Percentiles rank a stretch among this genome's conserved stretches.
Evolutionary conservation across 768 basidiomycete genomes (phyloP).

Genomic region (Tulasnella sp.): DNA sequence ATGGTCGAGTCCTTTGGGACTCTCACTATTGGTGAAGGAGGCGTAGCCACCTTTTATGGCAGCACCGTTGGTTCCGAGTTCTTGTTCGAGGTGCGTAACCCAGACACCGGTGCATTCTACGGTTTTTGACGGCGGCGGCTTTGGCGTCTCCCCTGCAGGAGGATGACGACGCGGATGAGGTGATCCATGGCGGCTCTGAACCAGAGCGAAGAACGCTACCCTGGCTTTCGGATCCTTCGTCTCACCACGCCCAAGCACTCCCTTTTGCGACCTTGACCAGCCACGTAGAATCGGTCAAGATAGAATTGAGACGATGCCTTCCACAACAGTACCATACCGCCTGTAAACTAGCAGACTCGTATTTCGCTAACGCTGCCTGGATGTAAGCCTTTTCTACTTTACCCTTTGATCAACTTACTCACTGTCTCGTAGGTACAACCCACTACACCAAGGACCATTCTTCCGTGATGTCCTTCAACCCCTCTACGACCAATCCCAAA

Average conservation of each 20-base stretch:
- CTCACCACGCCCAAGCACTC: conserved; percentile 11
- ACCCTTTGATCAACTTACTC: neutral
- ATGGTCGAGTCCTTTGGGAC: conserved; percentile 18
- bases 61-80: conserved; percentile 18
- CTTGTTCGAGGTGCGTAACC: conserved; percentile 15
- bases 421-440: conserved; percentile 15
- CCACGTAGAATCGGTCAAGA: conserved; percentile 11
- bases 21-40: conserved; percentile 16
- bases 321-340: too few relatives aligned
- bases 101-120: neutral
- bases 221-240: conserved; percentile 1
- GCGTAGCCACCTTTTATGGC: conserved; percentile 18
- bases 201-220: neutral
- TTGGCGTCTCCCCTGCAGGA: neutral
- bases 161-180: conserved; percentile 14
- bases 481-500: conserved; percentile 10
- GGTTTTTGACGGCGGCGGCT: neutral
- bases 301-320: too few relatives aligned
- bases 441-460: conserved; percentile 13
- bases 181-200: conserved; percentile 9
- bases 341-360: conserved; percentile 9
- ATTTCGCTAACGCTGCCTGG: conserved; percentile 16
- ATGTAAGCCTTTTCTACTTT: conserved; percentile 13
- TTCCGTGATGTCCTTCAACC: conserved; percentile 13
- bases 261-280: conserved; percentile 11